Conservation (phyloP, 768 basidiomycete species). For the Boletus sp. region DNA sequence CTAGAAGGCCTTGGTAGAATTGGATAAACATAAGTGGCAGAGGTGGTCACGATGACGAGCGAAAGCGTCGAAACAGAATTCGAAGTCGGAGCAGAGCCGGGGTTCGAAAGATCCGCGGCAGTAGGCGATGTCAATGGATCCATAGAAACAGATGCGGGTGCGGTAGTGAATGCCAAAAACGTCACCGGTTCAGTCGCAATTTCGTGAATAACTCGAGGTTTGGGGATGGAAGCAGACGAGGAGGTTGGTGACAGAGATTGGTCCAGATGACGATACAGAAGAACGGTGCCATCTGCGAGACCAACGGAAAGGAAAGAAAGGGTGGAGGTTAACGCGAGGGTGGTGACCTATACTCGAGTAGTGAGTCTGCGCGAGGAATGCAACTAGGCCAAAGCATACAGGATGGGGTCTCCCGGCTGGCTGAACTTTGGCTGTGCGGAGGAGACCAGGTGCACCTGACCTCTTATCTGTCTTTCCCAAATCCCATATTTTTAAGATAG, state of each 20-base stretch:
- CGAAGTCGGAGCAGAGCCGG: neutral
- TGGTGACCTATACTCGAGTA: conserved; percentile 52
- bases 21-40: conserved; percentile 72
- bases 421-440: conserved; percentile 76
- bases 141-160: conserved; percentile 21
- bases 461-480: conserved; percentile 67
- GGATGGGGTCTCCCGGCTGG: conserved; percentile 76
- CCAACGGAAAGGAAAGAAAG: conserved; percentile 88
- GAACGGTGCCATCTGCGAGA: conserved; percentile 90
- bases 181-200: conserved; percentile 87
- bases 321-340: conserved; percentile 71
- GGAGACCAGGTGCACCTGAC: conserved; percentile 54
- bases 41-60: conserved; percentile 87
- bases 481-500: conserved; percentile 88
- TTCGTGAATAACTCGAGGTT: conserved; percentile 81
- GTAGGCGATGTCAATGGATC: conserved; percentile 18
- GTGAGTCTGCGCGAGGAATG: neutral
- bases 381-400: conserved; percentile 35
- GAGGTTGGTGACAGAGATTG: conserved; percentile 76
- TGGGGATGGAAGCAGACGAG: conserved; percentile 74
- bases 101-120: conserved; percentile 15
- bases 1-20: conserved; percentile 70
- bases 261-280: conserved; percentile 87
- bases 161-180: conserved; percentile 77
- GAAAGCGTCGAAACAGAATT: conserved; percentile 43